Evolutionary conservation across 441 rosid genomes (phyloP).

Genomic region (Erodium trifolium): DNA sequence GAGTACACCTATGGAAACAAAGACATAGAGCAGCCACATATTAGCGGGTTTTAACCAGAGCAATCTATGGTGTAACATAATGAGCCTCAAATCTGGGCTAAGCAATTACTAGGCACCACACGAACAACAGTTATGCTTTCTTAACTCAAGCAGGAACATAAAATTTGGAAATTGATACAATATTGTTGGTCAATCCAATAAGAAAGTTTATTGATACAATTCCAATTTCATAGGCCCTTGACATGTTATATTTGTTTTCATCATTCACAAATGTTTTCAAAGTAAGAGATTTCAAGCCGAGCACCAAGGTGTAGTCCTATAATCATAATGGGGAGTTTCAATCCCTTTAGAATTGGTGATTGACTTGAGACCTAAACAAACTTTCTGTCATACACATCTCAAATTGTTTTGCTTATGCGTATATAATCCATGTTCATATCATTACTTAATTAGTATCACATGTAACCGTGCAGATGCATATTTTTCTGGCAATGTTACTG

Average conservation of each 20-base stretch:
- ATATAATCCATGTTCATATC: neutral
- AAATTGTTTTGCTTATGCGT: neutral
- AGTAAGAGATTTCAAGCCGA: neutral
- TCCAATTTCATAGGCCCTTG: neutral
- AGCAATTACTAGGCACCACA: neutral
- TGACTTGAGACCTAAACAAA: conserved; percentile 1
- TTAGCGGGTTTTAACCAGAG: neutral
- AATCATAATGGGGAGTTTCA: neutral
- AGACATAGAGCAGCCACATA: neutral
- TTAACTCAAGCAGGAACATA: neutral
- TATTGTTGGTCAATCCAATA: neutral
- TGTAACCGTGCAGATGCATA: neutral
- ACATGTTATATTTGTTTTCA: neutral
- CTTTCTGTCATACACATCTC: neutral
- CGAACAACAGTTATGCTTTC: neutral
- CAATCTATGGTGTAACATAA: neutral
- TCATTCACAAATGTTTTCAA: neutral
- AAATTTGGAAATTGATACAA: neutral
- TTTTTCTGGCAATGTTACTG: neutral
- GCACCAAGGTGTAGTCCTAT: neutral
- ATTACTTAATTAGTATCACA: neutral
- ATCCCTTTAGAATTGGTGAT: neutral
- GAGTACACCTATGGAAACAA: neutral
- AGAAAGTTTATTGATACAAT: neutral
- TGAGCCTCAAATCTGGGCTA: neutral